These are phyloP conservation scores for Microascus cirrosus DNA, from an alignment of 2,329 filamentous ascomycete genomes.

Conservation along the genomic window DNA sequence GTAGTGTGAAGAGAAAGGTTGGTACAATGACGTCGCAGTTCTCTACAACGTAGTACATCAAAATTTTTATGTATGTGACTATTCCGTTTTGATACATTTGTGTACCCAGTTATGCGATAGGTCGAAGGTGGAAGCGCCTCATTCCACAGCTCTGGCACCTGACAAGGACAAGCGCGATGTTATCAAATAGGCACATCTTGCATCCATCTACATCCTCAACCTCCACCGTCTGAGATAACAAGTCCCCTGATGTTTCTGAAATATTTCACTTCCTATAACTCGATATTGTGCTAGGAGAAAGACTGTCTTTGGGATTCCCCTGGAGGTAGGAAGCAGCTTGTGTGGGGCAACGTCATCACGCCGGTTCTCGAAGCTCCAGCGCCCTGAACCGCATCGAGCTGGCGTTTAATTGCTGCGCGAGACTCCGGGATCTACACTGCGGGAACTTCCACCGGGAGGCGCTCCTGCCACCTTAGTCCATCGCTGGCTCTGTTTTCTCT, in stretches of 20 bases:
- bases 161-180: background rate
- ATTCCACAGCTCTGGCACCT: background rate
- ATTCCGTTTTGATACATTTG: background rate
- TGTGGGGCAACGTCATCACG: background rate
- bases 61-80: too few relatives aligned
- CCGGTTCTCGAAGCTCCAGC: background rate
- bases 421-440: background rate
- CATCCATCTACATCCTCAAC: background rate
- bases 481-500: background rate
- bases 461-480: background rate
- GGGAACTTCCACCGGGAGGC: background rate
- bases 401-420: too few relatives aligned
- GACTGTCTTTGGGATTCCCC: background rate
- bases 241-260: background rate
- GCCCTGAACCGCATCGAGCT: background rate
- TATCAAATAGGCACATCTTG: background rate
- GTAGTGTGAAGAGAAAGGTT: background rate
- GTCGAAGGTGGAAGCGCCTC: background rate
- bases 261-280: background rate
- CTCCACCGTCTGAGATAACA: background rate
- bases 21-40: background rate
- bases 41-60: too few relatives aligned
- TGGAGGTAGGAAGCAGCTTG: background rate
- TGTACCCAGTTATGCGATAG: background rate
- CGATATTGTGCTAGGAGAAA: background rate